phyloP scores from a whole-genome alignment of 352 stramenopile genomes.

The Phytophthora agathidicida region DNA sequence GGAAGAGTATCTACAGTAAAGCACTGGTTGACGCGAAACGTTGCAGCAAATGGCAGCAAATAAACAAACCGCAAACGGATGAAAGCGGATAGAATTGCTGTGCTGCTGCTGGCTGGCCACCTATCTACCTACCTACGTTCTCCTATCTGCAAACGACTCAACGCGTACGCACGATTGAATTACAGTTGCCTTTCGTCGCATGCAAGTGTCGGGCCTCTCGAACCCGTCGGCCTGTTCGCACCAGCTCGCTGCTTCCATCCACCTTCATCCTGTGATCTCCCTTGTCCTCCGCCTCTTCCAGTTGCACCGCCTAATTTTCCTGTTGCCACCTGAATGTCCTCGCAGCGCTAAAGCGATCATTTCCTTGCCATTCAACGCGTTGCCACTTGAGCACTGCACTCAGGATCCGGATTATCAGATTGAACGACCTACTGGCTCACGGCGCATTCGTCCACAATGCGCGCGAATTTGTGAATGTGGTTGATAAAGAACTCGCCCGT shows the following conservation, averaged over 20 bases:
- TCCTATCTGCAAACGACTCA: slow-evolving; percentile 24
- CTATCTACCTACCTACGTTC: slow-evolving; percentile 38
- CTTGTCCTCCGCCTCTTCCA: slow-evolving; percentile 31
- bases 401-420: slow-evolving; percentile 6
- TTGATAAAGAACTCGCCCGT: slow-evolving; percentile 91
- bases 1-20: slow-evolving; percentile 3
- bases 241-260: slow-evolving; percentile 13
- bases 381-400: slow-evolving; percentile 13
- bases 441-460: slow-evolving; percentile 86
- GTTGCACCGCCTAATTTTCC: slow-evolving; percentile 21
- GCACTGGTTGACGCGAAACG: background rate
- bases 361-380: slow-evolving; percentile 29
- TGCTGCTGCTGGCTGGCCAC: slow-evolving; percentile 29
- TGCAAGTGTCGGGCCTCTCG: slow-evolving; percentile 19
- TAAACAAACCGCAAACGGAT: slow-evolving; percentile 28
- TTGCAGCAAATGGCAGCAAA: slow-evolving; percentile 1
- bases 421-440: slow-evolving; percentile 49
- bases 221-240: slow-evolving; percentile 16
- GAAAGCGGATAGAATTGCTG: slow-evolving; percentile 33
- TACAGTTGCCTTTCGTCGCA: slow-evolving; percentile 18
- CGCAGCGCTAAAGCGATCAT: slow-evolving; percentile 18
- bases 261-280: slow-evolving; percentile 17
- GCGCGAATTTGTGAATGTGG: slow-evolving; percentile 89
- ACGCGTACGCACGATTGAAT: slow-evolving; percentile 24
- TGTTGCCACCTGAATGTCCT: slow-evolving; percentile 10